Percentiles rank a stretch among this genome's conserved stretches.
phyloP scores from a whole-genome alignment of 805 yeast species.

The Lipomyces yamanashiensis region DNA sequence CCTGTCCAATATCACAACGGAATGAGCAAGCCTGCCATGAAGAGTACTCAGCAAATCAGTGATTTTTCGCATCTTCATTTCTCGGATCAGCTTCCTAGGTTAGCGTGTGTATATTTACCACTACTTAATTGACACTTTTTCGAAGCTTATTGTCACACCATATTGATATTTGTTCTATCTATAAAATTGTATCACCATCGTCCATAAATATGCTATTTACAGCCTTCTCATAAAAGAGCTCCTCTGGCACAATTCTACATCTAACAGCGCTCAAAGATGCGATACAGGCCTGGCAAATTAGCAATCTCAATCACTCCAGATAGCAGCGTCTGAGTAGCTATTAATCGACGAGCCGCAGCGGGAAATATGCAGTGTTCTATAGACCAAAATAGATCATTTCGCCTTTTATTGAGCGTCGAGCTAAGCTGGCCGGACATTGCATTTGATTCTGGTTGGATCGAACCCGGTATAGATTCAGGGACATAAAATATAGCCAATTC shows the following conservation, averaged over 20 bases:
- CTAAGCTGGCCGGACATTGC: background rate
- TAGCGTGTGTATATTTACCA: too few relatives aligned
- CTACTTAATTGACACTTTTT: too few relatives aligned
- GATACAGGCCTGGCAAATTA: constrained; percentile 85
- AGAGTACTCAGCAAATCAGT: too few relatives aligned
- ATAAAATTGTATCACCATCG: too few relatives aligned
- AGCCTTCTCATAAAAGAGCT: background rate
- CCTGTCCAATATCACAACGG: too few relatives aligned
- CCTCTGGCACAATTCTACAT: background rate
- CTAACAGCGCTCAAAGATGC: constrained; percentile 86
- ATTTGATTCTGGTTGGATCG: constrained; percentile 37
- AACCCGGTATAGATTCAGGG: constrained; percentile 58
- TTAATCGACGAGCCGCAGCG: constrained; percentile 59
- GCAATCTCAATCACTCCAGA: constrained; percentile 77
- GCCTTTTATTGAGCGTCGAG: constrained; percentile 35
- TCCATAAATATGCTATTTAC: too few relatives aligned
- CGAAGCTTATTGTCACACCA: too few relatives aligned
- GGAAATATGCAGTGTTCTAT: constrained; percentile 72
- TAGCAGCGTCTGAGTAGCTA: constrained; percentile 62
- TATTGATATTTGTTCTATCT: too few relatives aligned
- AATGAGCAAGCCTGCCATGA: too few relatives aligned
- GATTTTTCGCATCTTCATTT: too few relatives aligned
- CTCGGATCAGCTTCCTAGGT: too few relatives aligned
- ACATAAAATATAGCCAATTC: constrained; percentile 75
- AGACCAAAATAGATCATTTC: constrained; percentile 44